Evolutionary conservation across 2,329 filamentous ascomycete species (phyloP).

Genomic region (Fusarium odoratissimum): DNA sequence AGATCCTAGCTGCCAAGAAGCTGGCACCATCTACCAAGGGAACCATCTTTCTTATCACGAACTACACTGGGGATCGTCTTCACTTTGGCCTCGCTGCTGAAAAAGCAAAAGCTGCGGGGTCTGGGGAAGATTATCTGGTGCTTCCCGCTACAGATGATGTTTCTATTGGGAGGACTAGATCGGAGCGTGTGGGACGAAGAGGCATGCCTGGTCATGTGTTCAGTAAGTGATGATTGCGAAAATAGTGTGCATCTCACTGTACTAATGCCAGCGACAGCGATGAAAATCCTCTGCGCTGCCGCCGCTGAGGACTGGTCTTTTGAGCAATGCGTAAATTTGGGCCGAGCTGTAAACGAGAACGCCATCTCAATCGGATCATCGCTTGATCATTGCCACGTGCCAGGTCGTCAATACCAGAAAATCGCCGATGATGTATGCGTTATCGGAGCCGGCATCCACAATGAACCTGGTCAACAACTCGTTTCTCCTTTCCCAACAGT

Average conservation of each 20-base stretch:
- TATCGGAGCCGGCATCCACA: not conserved
- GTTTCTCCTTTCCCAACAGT: not conserved
- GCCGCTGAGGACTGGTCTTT: not conserved
- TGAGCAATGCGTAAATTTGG: rapidly evolving
- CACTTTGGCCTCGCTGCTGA: not conserved
- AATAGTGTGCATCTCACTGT: too few relatives aligned
- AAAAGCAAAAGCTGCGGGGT: not conserved
- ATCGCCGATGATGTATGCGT: not conserved
- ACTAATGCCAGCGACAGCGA: rapidly evolving
- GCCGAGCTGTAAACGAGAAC: rapidly evolving
- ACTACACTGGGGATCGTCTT: not conserved
- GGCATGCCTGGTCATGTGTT: not conserved
- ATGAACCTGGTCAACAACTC: rapidly evolving
- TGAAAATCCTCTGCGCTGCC: not conserved
- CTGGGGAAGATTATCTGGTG: not conserved
- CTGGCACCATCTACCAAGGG: not conserved
- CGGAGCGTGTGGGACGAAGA: not conserved
- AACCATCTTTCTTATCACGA: not conserved
- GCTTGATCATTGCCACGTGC: not conserved
- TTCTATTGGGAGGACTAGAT: not conserved
- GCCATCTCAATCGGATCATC: not conserved
- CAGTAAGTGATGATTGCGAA: not conserved
- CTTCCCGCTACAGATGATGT: not conserved
- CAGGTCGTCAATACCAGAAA: not conserved
- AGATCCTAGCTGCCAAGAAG: not conserved